phyloP scores from a whole-genome alignment of 2,329 filamentous ascomycete species.

The Colletotrichum magnum region DNA sequence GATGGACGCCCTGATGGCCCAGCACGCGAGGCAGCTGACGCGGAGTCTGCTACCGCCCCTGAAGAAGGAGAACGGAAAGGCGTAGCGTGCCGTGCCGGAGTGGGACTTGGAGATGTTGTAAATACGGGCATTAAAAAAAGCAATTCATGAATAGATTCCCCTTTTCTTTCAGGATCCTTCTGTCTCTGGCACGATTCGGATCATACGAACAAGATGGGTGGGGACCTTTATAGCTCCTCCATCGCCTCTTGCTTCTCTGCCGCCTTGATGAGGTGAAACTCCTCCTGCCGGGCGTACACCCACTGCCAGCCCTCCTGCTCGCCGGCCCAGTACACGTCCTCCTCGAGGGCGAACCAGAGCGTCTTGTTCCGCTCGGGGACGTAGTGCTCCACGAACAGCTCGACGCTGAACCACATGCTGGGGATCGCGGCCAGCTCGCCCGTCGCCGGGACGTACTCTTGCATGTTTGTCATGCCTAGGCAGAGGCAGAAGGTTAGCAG shows the following conservation, averaged over 20 bases:
- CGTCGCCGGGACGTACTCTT: constrained; percentile 60
- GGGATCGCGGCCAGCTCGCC: constrained; percentile 61
- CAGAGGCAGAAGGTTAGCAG: neutral
- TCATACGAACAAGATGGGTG: neutral
- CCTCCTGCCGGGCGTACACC: constrained; percentile 63
- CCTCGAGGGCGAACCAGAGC: constrained; percentile 62
- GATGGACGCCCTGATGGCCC: constrained; percentile 88
- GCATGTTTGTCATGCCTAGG: constrained; percentile 64
- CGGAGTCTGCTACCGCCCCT: constrained; percentile 39
- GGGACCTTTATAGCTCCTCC: constrained; percentile 24
- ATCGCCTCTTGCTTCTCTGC: constrained; percentile 8
- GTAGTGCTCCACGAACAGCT: constrained; percentile 63
- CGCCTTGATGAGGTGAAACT: constrained; percentile 55
- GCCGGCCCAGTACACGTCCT: constrained; percentile 64
- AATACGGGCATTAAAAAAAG: constrained; percentile 38
- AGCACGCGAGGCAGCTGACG: constrained; percentile 71
- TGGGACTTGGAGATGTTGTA: constrained; percentile 22
- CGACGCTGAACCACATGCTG: constrained; percentile 65
- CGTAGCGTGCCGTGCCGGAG: neutral
- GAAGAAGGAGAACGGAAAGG: constrained; percentile 34
- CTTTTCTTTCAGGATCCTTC: constrained; percentile 4
- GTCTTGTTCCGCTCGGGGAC: constrained; percentile 61
- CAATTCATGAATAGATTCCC: constrained; percentile 33
- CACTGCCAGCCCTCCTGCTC: constrained; percentile 58
- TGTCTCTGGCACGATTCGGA: neutral